phyloP scores from a whole-genome alignment of 345 rosid genomes.

The Limnanthes douglasii region DNA sequence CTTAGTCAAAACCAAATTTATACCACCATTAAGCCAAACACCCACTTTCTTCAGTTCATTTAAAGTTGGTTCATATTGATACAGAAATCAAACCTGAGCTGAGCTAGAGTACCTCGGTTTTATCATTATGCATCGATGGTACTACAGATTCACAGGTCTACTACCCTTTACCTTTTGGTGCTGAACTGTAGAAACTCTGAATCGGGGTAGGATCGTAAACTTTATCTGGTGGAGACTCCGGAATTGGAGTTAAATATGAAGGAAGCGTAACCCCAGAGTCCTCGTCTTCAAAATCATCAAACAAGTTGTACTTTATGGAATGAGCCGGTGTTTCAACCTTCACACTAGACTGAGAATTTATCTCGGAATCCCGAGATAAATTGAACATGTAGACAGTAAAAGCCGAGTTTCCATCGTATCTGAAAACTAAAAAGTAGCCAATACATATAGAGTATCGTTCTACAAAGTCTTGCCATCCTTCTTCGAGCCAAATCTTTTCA shows the following conservation, averaged over 20 bases:
- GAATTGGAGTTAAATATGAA: constrained; percentile 11
- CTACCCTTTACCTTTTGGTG: constrained; percentile 11
- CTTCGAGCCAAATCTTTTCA: constrained; percentile 61
- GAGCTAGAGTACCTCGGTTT: too few species aligned
- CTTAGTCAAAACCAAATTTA: too few species aligned
- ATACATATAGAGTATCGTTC: constrained; percentile 53
- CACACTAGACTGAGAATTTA: constrained; percentile 42
- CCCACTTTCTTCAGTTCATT: too few species aligned
- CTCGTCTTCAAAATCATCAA: constrained; percentile 65
- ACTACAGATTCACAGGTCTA: too few species aligned
- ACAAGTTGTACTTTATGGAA: constrained; percentile 41
- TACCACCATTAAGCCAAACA: too few species aligned
- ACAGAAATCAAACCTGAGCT: too few species aligned
- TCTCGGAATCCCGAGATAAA: constrained; percentile 43
- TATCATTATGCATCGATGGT: too few species aligned
- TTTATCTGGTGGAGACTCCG: too few species aligned
- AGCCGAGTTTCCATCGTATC: constrained; percentile 74
- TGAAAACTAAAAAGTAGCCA: constrained; percentile 69
- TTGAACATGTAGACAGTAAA: constrained; percentile 68
- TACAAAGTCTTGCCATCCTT: constrained; percentile 78
- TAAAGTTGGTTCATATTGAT: too few species aligned
- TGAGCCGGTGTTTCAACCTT: too few species aligned
- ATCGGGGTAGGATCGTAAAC: constrained; percentile 28
- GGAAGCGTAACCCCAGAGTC: constrained; percentile 26
- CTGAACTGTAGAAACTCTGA: constrained; percentile 40